A percentile compares a stretch with the other conserved stretches of the same genome.
These are phyloP conservation scores for Fusarium lateritium DNA, from an alignment of 2,329 filamentous ascomycete species.

Conservation along the genomic window DNA sequence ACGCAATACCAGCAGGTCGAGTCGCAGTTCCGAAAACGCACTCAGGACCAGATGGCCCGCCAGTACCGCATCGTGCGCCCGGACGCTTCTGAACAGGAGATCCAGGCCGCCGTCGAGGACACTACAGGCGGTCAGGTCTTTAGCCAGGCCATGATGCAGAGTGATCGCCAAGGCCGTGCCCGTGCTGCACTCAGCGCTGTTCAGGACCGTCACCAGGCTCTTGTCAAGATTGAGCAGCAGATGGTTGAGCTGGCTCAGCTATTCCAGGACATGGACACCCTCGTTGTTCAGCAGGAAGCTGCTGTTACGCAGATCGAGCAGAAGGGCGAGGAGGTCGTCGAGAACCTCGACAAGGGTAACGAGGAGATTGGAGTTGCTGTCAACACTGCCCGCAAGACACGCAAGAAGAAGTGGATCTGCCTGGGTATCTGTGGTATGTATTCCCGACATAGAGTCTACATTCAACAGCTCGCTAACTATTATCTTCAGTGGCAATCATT, in stretches of 20 bases:
- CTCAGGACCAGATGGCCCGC: conserved; percentile 86
- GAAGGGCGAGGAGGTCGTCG: conserved; percentile 87
- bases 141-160: conserved; percentile 86
- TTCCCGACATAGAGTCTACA: not conserved
- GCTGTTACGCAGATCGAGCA: conserved; percentile 86
- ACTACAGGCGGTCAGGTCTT: conserved; percentile 84
- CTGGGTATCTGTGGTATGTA: conserved; percentile 77
- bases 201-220: conserved; percentile 84
- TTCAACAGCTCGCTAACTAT: conserved; percentile 46
- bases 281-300: conserved; percentile 89
- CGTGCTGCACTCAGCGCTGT: conserved; percentile 85
- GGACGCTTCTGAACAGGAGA: conserved; percentile 83
- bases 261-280: conserved; percentile 89
- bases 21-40: conserved; percentile 82
- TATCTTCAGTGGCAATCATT: conserved; percentile 64
- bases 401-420: conserved; percentile 98
- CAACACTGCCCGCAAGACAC: conserved; percentile 81
- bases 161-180: conserved; percentile 85
- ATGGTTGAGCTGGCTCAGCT: conserved; percentile 90
- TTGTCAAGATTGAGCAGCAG: conserved; percentile 92
- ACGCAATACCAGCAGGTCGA: conserved; percentile 86
- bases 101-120: conserved; percentile 83
- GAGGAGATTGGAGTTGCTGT: conserved; percentile 87
- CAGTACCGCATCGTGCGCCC: conserved; percentile 93
- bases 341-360: conserved; percentile 89